phyloP scores from a whole-genome alignment of 306 rosid genomes.

The Fragaria vesca region DNA sequence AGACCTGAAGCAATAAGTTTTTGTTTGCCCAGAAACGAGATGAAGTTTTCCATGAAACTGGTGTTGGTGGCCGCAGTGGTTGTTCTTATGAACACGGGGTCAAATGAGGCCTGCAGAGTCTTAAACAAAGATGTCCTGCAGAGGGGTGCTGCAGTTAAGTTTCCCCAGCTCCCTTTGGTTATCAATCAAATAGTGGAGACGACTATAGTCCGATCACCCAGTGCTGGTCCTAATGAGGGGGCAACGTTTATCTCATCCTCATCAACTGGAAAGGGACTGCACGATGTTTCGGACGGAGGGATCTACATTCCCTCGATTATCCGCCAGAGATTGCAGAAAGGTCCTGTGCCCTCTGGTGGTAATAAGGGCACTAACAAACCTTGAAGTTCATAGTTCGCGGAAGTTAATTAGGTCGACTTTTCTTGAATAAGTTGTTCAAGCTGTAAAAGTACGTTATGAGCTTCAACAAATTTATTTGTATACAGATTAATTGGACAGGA shows the following conservation, averaged over 20 bases:
- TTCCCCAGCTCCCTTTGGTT: background rate
- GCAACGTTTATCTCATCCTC: background rate
- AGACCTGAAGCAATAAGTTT: background rate
- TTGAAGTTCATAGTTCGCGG: background rate
- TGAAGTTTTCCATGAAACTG: conserved; percentile 2
- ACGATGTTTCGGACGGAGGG: background rate
- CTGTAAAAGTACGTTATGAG: background rate
- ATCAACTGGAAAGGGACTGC: background rate
- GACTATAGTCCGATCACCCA: background rate
- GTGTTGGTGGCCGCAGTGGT: background rate
- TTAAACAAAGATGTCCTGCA: background rate
- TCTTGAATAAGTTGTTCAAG: background rate
- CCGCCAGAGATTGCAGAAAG: conserved; percentile 1
- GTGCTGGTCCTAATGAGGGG: background rate
- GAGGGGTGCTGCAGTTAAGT: background rate
- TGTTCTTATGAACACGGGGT: background rate
- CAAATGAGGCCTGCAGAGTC: conserved; percentile 5
- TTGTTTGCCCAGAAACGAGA: background rate
- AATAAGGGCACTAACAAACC: background rate
- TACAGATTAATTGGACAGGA: background rate
- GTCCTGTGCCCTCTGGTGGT: background rate
- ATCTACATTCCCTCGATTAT: conserved; percentile 12
- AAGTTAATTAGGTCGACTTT: too few relatives aligned
- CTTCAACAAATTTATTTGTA: background rate
- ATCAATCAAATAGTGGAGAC: background rate